phyloP scores from a whole-genome alignment of 257 asterid species.

The Cinchona pubescens region DNA sequence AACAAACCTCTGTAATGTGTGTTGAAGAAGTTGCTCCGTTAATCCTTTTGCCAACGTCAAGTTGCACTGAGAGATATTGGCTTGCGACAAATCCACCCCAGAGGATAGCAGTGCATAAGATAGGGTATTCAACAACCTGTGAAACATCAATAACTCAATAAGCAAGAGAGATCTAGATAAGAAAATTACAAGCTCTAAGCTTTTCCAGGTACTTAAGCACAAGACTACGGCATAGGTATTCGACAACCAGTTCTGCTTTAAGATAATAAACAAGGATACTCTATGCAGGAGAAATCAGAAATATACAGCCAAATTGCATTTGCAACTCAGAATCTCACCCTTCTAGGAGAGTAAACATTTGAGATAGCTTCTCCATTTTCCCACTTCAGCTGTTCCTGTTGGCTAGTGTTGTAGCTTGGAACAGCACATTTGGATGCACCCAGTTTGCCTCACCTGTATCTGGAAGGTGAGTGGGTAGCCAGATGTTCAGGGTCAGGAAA shows the following conservation, averaged over 20 bases:
- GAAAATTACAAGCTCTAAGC: slow-evolving; percentile 1
- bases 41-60: slow-evolving; percentile 47
- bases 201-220: background rate
- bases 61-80: slow-evolving; percentile 60
- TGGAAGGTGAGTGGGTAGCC: slow-evolving; percentile 39
- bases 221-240: background rate
- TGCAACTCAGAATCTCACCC: slow-evolving; percentile 45
- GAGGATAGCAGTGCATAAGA: slow-evolving; percentile 50
- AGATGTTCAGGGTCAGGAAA: slow-evolving; percentile 48
- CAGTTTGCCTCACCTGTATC: slow-evolving; percentile 45
- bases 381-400: slow-evolving; percentile 40
- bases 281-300: background rate
- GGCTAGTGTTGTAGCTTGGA: slow-evolving; percentile 36
- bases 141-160: slow-evolving; percentile 16
- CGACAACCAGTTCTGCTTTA: background rate
- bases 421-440: slow-evolving; percentile 41
- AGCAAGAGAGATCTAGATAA: background rate
- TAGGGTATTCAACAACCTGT: slow-evolving; percentile 47
- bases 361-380: slow-evolving; percentile 52
- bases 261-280: background rate
- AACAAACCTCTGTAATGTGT: slow-evolving; percentile 29
- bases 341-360: slow-evolving; percentile 61
- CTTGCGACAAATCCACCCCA: slow-evolving; percentile 62
- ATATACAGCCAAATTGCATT: background rate
- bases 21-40: slow-evolving; percentile 25